phyloP scores from a whole-genome alignment of 2,329 filamentous ascomycete genomes.

The Aaosphaeria pasadenensis region DNA sequence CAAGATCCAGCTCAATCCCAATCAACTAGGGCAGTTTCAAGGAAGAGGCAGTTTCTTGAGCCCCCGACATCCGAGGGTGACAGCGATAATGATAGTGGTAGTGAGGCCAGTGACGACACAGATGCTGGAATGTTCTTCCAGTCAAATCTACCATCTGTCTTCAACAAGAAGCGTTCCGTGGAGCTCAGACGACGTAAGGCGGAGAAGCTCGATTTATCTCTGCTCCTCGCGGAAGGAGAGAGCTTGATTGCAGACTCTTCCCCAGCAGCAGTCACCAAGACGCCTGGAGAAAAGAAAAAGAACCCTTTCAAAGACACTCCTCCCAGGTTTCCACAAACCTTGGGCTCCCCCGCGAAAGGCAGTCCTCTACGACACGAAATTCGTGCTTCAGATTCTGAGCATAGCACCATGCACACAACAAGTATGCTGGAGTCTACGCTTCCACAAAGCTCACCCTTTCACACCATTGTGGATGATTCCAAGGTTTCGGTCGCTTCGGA shows the following conservation, averaged over 20 bases:
- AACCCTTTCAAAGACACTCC: slow-evolving; percentile 33
- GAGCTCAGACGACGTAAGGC: slow-evolving; percentile 21
- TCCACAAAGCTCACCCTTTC: slow-evolving; percentile 35
- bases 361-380: slow-evolving; percentile 34
- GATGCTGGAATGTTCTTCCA: slow-evolving; percentile 34
- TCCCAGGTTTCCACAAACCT: slow-evolving; percentile 22
- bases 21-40: background rate
- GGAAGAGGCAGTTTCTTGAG: slow-evolving; percentile 13
- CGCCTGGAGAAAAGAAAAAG: slow-evolving; percentile 10
- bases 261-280: slow-evolving; percentile 11
- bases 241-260: slow-evolving; percentile 31
- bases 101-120: slow-evolving; percentile 33
- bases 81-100: slow-evolving; percentile 15
- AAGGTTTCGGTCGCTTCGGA: slow-evolving; percentile 26
- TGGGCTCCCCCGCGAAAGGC: slow-evolving; percentile 28
- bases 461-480: slow-evolving; percentile 22
- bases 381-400: slow-evolving; percentile 22
- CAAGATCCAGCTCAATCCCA: background rate
- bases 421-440: slow-evolving; percentile 25
- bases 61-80: slow-evolving; percentile 8
- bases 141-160: slow-evolving; percentile 24
- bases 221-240: slow-evolving; percentile 28
- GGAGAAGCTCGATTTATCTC: slow-evolving; percentile 27
- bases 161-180: slow-evolving; percentile 17
- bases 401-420: slow-evolving; percentile 11